Percentiles rank a stretch among this genome's conserved stretches.
phyloP scores from a whole-genome alignment of 129 eudicot species.

The Ambrosia trifida region DNA sequence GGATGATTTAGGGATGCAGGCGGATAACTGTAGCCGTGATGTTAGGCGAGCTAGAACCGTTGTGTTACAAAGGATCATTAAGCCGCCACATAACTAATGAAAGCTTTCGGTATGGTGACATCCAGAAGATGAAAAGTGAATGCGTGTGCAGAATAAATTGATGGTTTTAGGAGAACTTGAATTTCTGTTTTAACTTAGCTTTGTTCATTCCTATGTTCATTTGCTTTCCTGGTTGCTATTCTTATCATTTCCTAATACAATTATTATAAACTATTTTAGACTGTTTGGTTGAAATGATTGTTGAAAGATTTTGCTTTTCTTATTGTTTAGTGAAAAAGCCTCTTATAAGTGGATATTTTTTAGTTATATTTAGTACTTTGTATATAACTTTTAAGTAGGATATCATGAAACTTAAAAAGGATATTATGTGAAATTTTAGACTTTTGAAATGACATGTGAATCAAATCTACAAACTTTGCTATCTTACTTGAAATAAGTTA shows the following conservation, averaged over 20 bases:
- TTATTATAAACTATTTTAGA: not conserved
- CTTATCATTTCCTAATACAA: slow-evolving; percentile 24
- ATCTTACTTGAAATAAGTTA: too few species aligned
- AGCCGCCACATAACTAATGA: slow-evolving; percentile 36
- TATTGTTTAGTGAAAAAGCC: too few species aligned
- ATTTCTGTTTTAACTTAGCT: slow-evolving; percentile 12
- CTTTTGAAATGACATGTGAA: too few species aligned
- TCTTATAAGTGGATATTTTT: too few species aligned
- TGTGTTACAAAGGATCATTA: slow-evolving; percentile 76
- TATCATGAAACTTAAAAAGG: too few species aligned
- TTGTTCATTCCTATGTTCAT: slow-evolving; percentile 35
- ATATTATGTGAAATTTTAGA: too few species aligned
- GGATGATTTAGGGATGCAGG: slow-evolving; percentile 79
- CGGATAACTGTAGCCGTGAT: slow-evolving; percentile 78
- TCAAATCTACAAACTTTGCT: too few species aligned
- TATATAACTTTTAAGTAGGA: too few species aligned
- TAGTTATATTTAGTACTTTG: too few species aligned
- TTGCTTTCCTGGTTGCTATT: slow-evolving; percentile 23
- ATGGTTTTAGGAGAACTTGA: slow-evolving; percentile 12
- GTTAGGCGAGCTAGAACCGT: slow-evolving; percentile 84
- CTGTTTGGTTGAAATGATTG: too few species aligned
- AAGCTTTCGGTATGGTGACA: slow-evolving; percentile 16
- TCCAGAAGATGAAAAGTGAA: slow-evolving; percentile 13
- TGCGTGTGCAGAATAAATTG: slow-evolving; percentile 11
- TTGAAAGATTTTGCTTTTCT: too few species aligned